Base-by-base conservation (phyloP, 106 monocot species). In the Alisma plantagoaquatica region DNA sequence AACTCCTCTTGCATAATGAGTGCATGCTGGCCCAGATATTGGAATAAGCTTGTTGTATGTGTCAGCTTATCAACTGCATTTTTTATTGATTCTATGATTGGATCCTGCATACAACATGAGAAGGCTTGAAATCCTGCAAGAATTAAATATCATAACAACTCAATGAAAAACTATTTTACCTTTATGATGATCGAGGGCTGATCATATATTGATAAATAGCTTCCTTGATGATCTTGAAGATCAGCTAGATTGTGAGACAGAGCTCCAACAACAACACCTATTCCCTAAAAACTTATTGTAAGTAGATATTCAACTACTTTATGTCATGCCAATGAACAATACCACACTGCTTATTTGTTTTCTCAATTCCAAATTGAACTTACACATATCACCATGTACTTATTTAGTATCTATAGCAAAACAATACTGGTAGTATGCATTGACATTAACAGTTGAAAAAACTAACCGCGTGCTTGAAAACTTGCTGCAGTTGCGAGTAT, bases 401-500 rank as follows among this genome's bases (percentile, higher is more conserved):
- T n/a, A n/a, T n/a, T n/a, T n/a, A n/a, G n/a, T n/a, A n/a, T n/a
- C n/a, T n/a, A n/a, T n/a, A n/a, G n/a, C n/a, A n/a, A n/a, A n/a
- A n/a, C n/a, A n/a, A n/a, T n/a, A n/a, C n/a, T n/a, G n/a, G n/a
- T n/a, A n/a, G n/a, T n/a, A n/a, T n/a, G n/a, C n/a, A n/a, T n/a
- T n/a, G n/a, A n/a, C n/a, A 38, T 38, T 14, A 7, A 14, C 35
- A 38, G 9, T 14, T 14, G 6, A 7, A 38, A 14, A 67, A 46
- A 4, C 41, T 47, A 87, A 94, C 93, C 93, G 87, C 93, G 54
- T 87, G 83, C 65, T 87, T 94, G 61, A 94, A 80, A 58, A 94
- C 80, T 65, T 94, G 93, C 22, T 87, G 87, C 17, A 94, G 64
- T 75, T 94, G 87, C 54, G 93, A 94, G 60, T 94, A 94, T 49